A percentile compares a stretch with the other conserved stretches of the same genome.
These are phyloP conservation scores for Boletus rubropictus DNA, from an alignment of 768 basidiomycete genomes.

Conservation along the genomic window DNA sequence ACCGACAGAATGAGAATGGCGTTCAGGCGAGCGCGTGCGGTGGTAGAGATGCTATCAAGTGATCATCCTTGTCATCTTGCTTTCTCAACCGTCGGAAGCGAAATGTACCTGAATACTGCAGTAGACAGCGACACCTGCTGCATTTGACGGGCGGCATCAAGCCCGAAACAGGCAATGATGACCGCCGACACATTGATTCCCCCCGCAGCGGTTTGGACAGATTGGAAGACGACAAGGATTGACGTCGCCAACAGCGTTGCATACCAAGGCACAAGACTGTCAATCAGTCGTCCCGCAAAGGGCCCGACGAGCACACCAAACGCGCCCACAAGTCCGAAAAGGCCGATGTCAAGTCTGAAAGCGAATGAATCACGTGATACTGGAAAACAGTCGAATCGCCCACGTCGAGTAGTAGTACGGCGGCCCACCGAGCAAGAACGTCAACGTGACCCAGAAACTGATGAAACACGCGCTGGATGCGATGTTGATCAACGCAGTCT, in stretches of 20 bases:
- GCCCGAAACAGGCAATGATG: conserved; percentile 59
- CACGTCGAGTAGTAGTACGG: conserved; percentile 75
- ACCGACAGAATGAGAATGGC: conserved; percentile 71
- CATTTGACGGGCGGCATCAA: conserved; percentile 73
- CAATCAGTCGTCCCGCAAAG: conserved; percentile 60
- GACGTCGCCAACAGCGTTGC: conserved; percentile 55
- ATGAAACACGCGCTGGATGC: conserved; percentile 54
- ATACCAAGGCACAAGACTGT: conserved; percentile 72
- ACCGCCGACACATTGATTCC: conserved; percentile 67
- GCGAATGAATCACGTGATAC: background rate
- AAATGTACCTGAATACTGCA: conserved; percentile 48
- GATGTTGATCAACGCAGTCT: conserved; percentile 57
- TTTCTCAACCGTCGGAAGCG: background rate
- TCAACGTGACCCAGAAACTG: conserved; percentile 69
- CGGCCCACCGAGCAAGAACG: conserved; percentile 72
- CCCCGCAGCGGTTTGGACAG: conserved; percentile 63
- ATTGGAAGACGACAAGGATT: conserved; percentile 46
- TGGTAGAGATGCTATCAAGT: conserved; percentile 28
- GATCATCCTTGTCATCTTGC: conserved; percentile 8
- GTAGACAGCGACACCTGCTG: conserved; percentile 64
- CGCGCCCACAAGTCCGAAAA: conserved; percentile 72
- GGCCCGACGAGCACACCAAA: conserved; percentile 68
- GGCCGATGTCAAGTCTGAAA: conserved; percentile 52
- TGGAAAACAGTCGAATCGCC: conserved; percentile 8
- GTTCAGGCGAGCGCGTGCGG: conserved; percentile 67